Base-by-base conservation (phyloP, 1,284 basidiomycete genomes). In the Sutorius eximius region DNA sequence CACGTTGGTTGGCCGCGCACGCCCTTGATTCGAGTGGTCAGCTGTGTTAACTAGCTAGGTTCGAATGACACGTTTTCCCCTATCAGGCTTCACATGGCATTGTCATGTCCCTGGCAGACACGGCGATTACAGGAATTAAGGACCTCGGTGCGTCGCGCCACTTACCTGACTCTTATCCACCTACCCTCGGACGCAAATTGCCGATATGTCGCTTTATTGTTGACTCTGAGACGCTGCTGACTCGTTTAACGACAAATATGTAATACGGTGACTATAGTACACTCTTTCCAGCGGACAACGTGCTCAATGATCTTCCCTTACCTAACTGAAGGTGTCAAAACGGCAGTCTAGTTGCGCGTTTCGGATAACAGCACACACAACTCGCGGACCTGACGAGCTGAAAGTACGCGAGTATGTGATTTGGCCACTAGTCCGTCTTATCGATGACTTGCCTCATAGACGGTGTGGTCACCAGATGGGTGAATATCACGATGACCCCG, bases 251-350 rank as follows among this genome's bases (percentile, higher is more conserved):
- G n/a, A 30, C 8, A 38, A 30, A n/a, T 43, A 60, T 51, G 51
- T 51, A 48, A 62, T 45, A 36, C 16, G 22, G 27, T 22, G 38
- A 41, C 10, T 12, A 9, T 33, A 20, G 13, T 27, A 29, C n/a
- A 27, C 30, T 37, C 34, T 18, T 42, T 45, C 36, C 18, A 59
- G 15, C 41, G 27, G 46, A 45, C 60, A 51, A 46, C 51, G 46
- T 57, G 61, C 52, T 40, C 44, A 12, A 44, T 37, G 27, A 60
- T 60, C 55, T 43, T 47, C 36, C 16, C 42, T 16, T 18, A 37
- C 18, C 10, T n/a, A 37, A 10, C n/a, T 11, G 36, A 6, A 10
- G 10, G 24, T 22, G 11, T 9, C 11, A 38, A 38, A 38, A 20
- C 30, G 42, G 22, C 36, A 37, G 36, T 11, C 36, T 5, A 11